Evolutionary conservation across 2,329 filamentous ascomycete species (phyloP), one percentile per base, ranked within the genome.

Genomic region (Periconia macrospinosa): DNA sequence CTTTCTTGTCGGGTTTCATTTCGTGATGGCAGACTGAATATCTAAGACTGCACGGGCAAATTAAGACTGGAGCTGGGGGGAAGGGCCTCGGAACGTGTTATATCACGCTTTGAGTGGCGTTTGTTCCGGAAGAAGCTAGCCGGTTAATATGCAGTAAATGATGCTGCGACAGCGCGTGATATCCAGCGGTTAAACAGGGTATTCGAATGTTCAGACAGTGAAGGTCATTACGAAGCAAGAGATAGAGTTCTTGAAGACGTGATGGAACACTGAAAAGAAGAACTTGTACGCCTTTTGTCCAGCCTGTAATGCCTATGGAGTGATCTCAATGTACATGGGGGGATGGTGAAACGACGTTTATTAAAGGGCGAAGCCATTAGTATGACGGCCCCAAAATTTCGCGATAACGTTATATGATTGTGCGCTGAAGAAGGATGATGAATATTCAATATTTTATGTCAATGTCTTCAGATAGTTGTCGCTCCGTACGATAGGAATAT

Each of bases 1-100:
- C 52, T 30, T 49, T 23, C 37, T 53, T 55, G 13, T 33, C n/a
- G 5, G 35, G 10, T 10, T 41, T 41, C 46, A 48, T 48, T 23
- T 30, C 11, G 5, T 9, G 43, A 18, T 30, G 15, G 18, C 13
- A 15, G 19, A 30, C 15, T 30, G 10, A 14, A 37, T 10, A 13
- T 37, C 15, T n/a, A 37, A 37, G 15, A 37, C 33, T 37, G 33
- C 33, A 37, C 11, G 11, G 3, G 33, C 33, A 37, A 3, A 37
- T 37, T 37, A 37, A n/a, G 33, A 37, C 5, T 2, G 42, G 42
- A 45, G 20, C 5, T 45, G 42, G 23, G 23, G 8, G 3, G 23
- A 27, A 27, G 23, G 42, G 23, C 14, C 23, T 27, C 17, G 30
- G 14, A 11, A 14, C 17, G 20, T 45, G 43, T 30, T 45, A 45